Evolutionary conservation across 345 rosid species (phyloP).

Genomic region (Rubroshorea leprosula): DNA sequence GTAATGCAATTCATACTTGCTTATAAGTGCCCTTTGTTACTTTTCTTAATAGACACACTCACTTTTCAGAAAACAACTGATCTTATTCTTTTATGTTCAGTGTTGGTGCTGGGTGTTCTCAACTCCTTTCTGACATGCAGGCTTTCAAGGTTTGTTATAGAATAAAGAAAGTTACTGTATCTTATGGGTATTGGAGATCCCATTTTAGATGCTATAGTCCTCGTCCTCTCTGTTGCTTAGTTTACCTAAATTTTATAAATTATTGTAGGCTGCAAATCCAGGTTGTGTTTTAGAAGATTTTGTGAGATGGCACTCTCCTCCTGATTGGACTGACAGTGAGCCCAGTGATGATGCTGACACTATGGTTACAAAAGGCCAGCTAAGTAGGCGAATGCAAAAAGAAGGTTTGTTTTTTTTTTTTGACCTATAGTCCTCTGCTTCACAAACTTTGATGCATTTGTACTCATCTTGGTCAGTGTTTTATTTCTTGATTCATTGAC

Average conservation of each 20-base stretch:
- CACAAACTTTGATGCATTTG: slow-evolving; percentile 3
- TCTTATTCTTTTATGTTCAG: slow-evolving; percentile 38
- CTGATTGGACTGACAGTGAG: slow-evolving; percentile 86
- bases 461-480: slow-evolving; percentile 1
- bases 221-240: neutral
- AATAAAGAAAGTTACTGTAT: slow-evolving; percentile 1
- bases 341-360: slow-evolving; percentile 40
- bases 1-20: neutral
- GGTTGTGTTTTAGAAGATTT: slow-evolving; percentile 97
- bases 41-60: slow-evolving; percentile 4
- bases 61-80: neutral
- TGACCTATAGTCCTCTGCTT: slow-evolving; percentile 7
- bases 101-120: slow-evolving; percentile 99
- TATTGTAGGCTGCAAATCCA: slow-evolving; percentile 90
- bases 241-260: slow-evolving; percentile 1
- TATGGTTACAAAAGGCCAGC: slow-evolving; percentile 57
- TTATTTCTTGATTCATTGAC: neutral
- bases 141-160: slow-evolving; percentile 75
- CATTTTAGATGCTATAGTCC: neutral
- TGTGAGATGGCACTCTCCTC: slow-evolving; percentile 99
- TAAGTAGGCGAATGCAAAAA: slow-evolving; percentile 92
- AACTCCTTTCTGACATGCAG: slow-evolving; percentile 98
- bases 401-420: slow-evolving; percentile 52
- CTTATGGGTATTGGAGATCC: slow-evolving; percentile 6
- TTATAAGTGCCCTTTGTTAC: neutral